These are phyloP conservation scores for Rhodotorula sp. DNA, from an alignment of 1,284 basidiomycete genomes.

Conservation along the genomic window DNA sequence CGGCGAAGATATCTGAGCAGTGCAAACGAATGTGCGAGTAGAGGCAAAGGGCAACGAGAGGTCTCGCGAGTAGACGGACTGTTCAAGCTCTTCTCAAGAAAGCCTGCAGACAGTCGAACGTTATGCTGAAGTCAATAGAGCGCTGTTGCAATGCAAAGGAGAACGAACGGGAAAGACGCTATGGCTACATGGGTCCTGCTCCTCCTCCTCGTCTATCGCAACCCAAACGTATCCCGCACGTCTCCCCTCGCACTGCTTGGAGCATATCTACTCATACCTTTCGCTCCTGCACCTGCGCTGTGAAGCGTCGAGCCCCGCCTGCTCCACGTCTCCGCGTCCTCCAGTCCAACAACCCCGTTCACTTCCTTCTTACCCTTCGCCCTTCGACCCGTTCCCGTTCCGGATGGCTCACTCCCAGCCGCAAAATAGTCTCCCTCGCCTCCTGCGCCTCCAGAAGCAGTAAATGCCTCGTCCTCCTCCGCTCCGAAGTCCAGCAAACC, in stretches of 20 bases:
- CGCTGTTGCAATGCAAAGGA: too few relatives aligned
- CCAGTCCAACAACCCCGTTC: not conserved
- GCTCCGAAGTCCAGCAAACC: constrained; percentile 31
- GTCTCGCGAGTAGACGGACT: too few relatives aligned
- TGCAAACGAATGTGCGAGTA: too few relatives aligned
- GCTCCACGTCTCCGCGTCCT: not conserved
- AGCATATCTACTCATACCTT: not conserved
- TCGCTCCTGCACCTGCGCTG: not conserved
- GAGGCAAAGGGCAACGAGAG: too few relatives aligned
- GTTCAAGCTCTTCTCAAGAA: too few relatives aligned
- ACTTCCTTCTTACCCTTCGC: not conserved
- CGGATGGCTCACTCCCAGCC: not conserved
- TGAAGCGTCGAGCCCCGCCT: too few relatives aligned
- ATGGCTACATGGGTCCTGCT: too few relatives aligned
- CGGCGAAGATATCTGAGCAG: too few relatives aligned
- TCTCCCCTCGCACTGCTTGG: not conserved
- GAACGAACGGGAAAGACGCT: too few relatives aligned
- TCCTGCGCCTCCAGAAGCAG: not conserved
- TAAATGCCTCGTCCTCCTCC: constrained; percentile 23
- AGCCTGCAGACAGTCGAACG: too few relatives aligned
- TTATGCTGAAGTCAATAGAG: too few relatives aligned
- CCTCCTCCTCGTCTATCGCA: not conserved
- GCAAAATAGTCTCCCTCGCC: constrained; percentile 1
- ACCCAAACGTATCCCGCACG: not conserved
- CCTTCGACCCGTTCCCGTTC: too few relatives aligned